These are phyloP conservation scores for Geranomyces variabilis DNA, from an alignment of 192 early-diverging fungal genomes.

Conservation along the genomic window DNA sequence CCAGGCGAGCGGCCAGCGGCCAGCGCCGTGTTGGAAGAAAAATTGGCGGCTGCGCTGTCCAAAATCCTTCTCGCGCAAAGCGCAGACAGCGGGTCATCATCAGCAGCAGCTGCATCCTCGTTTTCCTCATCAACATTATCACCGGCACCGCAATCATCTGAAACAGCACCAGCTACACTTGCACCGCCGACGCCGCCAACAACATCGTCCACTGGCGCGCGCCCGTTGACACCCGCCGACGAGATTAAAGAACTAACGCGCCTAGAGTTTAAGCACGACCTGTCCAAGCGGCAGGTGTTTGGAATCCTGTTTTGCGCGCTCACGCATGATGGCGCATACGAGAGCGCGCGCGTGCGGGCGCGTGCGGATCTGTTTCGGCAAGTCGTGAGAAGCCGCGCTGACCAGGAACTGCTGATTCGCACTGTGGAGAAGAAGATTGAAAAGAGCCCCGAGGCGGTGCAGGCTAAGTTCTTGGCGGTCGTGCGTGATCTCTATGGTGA, in stretches of 20 bases:
- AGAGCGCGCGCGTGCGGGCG: slow-evolving; percentile 35
- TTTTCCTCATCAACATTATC: too few relatives aligned
- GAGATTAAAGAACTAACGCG: slow-evolving; percentile 82
- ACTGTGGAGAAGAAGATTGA: slow-evolving; percentile 63
- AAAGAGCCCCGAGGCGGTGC: slow-evolving; percentile 45
- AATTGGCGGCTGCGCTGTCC: slow-evolving; percentile 58
- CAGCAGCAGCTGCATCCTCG: too few relatives aligned
- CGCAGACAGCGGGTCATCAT: neutral
- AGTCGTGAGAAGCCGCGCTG: slow-evolving; percentile 56
- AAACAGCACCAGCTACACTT: too few relatives aligned
- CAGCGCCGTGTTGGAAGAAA: slow-evolving; percentile 43
- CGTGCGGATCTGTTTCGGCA: slow-evolving; percentile 33
- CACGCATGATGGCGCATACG: slow-evolving; percentile 52
- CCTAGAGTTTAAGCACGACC: slow-evolving; percentile 79
- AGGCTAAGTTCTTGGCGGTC: slow-evolving; percentile 61
- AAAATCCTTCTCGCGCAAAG: slow-evolving; percentile 56
- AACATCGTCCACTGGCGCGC: too few relatives aligned
- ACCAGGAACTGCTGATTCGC: slow-evolving; percentile 60
- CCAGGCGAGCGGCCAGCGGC: neutral
- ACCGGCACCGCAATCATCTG: too few relatives aligned
- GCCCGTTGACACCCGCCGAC: slow-evolving; percentile 45
- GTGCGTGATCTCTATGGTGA: slow-evolving; percentile 72
- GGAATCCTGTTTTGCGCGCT: slow-evolving; percentile 66
- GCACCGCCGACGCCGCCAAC: too few relatives aligned
- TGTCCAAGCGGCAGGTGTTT: slow-evolving; percentile 78